Conservation (phyloP, 306 rosid species). For the Prinsepia uniflora region DNA sequence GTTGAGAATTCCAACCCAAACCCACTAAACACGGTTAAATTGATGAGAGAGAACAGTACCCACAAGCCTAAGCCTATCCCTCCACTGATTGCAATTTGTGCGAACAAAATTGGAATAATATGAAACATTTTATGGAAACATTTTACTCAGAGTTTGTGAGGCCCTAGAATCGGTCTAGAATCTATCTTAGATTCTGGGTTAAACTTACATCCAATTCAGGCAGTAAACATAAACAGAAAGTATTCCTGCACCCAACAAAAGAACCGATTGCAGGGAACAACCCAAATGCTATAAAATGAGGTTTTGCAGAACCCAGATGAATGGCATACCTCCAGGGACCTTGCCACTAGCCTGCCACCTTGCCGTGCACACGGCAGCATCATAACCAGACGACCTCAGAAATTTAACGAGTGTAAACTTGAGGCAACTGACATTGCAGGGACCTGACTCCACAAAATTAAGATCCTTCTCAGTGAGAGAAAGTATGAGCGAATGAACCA, state of each 20-base stretch:
- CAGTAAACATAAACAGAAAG: not conserved
- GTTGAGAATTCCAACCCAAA: not conserved
- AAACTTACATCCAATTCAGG: not conserved
- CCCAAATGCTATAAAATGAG: not conserved
- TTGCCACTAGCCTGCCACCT: conserved; percentile 89
- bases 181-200: not conserved
- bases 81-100: not conserved
- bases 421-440: conserved; percentile 81
- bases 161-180: not conserved
- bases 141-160: not conserved
- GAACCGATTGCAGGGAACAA: not conserved
- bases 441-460: conserved; percentile 48
- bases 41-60: not conserved
- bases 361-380: conserved; percentile 80
- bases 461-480: conserved; percentile 62
- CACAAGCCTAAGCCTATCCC: not conserved
- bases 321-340: conserved; percentile 87
- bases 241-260: not conserved
- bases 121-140: not conserved
- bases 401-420: conserved; percentile 77
- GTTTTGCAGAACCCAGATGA: not conserved
- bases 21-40: not conserved
- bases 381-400: conserved; percentile 72
- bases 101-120: not conserved
- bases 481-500: conserved; percentile 63